Evolutionary conservation across 2,329 filamentous ascomycete genomes (phyloP), one percentile per base, ranked within the genome.

Genomic region (Dothideomycetes sp.): DNA sequence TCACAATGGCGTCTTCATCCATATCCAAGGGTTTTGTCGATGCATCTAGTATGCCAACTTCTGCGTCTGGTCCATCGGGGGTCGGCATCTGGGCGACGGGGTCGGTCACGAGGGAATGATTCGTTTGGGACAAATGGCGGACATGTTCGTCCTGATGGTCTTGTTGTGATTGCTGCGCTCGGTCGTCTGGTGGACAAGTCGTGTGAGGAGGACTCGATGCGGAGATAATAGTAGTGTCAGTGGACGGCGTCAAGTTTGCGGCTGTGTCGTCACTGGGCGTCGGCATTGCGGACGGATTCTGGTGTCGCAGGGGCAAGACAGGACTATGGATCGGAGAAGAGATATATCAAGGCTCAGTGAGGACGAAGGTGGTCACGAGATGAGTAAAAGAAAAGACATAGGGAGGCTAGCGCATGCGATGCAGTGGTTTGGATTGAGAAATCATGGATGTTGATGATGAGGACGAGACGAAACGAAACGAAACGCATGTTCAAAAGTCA

Each of bases 181-280:
- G 58, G 35, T 62, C 60, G 34, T 64, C 62, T 36, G 63, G 61
- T 33, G 67, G 67, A 54, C 67, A 70, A 49, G 62, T 63, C 23
- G 63, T 39, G 46, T 48, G 46, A 25, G 41, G 16, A 22, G 34
- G 12, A 19, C 30, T 44, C 18, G 30, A 43, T 29, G 30, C 38
- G 31, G 43, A 40, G 32, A 44, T 33, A n/a, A n/a, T n/a, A 23
- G 41, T 29, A 29, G 37, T 44, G 23, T 28, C 15, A 9, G 23
- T 36, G 22, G 33, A n/a, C 17, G 43, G 43, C 24, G 34, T 23
- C 33, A 38, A 35, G 12, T 27, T 30, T 9, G 29, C 24, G 17
- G 38, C 27, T 18, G 25, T 45, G 35, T 42, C 43, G 41, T 44
- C 46, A 43, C 40, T 35, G 20, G 42, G 42, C 34, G 35, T 44